Percentiles rank a stretch among this genome's conserved stretches.
phyloP scores from a whole-genome alignment of 2,329 filamentous ascomycete genomes.

The Sporothrix schenckii region DNA sequence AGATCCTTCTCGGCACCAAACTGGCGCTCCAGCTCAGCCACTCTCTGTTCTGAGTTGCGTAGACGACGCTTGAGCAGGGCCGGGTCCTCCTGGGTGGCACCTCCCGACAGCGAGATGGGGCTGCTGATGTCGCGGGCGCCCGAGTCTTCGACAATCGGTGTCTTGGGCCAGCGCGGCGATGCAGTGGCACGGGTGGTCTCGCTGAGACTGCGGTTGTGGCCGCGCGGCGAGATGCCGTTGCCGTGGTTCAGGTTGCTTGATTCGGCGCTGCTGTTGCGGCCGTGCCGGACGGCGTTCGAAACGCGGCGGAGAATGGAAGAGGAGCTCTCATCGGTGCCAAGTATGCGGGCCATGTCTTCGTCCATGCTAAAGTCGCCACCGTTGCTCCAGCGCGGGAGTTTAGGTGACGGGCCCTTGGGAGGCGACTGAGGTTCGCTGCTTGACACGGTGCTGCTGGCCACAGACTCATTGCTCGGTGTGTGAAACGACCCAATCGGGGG shows the following conservation, averaged over 20 bases:
- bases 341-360: slow-evolving; percentile 89
- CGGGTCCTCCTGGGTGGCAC: slow-evolving; percentile 61
- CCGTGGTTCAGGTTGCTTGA: slow-evolving; percentile 45
- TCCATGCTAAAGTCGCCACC: slow-evolving; percentile 92
- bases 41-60: slow-evolving; percentile 77
- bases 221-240: slow-evolving; percentile 41
- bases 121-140: slow-evolving; percentile 68
- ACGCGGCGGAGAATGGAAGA: slow-evolving; percentile 84
- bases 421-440: slow-evolving; percentile 47
- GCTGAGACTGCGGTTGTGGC: slow-evolving; percentile 65
- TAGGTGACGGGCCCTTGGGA: slow-evolving; percentile 60
- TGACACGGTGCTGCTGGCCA: slow-evolving; percentile 40
- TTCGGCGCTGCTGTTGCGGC: slow-evolving; percentile 81
- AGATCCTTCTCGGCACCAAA: slow-evolving; percentile 67
- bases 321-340: slow-evolving; percentile 74
- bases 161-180: slow-evolving; percentile 72
- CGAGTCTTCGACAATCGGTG: slow-evolving; percentile 61
- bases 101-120: slow-evolving; percentile 65
- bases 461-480: slow-evolving; percentile 52
- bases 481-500: slow-evolving; percentile 39
- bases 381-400: slow-evolving; percentile 72
- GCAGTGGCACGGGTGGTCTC: slow-evolving; percentile 66
- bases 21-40: slow-evolving; percentile 83
- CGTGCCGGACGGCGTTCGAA: slow-evolving; percentile 92
- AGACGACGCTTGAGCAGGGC: slow-evolving; percentile 73